Conservation (phyloP, 2,329 filamentous ascomycete species). For the Pseudocercospora macadamiae region DNA sequence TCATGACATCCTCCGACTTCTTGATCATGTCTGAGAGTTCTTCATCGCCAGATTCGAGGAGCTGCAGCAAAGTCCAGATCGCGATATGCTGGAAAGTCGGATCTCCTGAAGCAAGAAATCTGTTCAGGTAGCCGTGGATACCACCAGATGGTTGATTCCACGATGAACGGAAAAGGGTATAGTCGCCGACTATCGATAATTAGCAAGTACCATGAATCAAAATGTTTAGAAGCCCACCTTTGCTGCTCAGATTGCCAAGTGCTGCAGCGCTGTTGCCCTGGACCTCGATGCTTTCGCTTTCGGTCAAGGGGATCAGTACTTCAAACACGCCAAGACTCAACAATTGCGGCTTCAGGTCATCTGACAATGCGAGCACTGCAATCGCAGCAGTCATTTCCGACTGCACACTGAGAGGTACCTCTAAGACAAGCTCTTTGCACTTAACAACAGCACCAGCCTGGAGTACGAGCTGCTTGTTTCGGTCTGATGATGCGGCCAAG, state of each 20-base stretch:
- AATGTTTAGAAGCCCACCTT: constrained; percentile 64
- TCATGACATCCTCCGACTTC: constrained; percentile 86
- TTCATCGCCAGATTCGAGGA: constrained; percentile 93
- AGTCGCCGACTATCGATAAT: constrained; percentile 76
- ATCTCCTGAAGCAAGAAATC: constrained; percentile 92
- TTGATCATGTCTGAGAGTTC: constrained; percentile 85
- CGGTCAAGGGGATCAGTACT: constrained; percentile 90
- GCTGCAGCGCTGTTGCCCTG: constrained; percentile 98
- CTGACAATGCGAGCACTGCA: constrained; percentile 90
- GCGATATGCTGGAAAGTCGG: constrained; percentile 99
- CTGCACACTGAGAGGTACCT: constrained; percentile 91
- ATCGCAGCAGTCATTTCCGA: constrained; percentile 99
- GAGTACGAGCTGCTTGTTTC: constrained; percentile 96
- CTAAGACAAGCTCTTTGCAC: constrained; percentile 93
- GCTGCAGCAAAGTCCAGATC: constrained; percentile 94
- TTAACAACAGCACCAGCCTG: constrained; percentile 97
- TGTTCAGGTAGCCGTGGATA: constrained; percentile 90
- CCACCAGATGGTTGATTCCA: constrained; percentile 92
- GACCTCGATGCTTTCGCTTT: constrained; percentile 94
- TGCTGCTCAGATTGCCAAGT: constrained; percentile 92
- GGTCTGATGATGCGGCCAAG: constrained; percentile 91
- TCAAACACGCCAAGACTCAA: constrained; percentile 93
- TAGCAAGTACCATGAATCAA: constrained; percentile 27
- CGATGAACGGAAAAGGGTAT: constrained; percentile 91
- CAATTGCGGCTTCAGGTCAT: constrained; percentile 90